These are phyloP conservation scores for Talaromyces ruber DNA, from an alignment of 495 filamentous ascomycete genomes.

Conservation along the genomic window DNA sequence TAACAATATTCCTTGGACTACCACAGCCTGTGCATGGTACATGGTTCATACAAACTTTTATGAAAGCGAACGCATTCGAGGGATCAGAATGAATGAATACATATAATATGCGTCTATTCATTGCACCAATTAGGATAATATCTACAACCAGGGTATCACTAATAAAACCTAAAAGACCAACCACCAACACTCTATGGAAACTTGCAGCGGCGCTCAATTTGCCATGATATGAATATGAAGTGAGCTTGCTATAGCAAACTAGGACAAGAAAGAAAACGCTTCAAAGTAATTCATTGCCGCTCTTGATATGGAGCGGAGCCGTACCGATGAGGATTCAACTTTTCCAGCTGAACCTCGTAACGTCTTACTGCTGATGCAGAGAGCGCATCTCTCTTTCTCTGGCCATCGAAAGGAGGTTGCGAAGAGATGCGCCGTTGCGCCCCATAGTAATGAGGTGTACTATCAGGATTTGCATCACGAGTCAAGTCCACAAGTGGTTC, in stretches of 20 bases:
- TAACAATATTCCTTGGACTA: neutral
- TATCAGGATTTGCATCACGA: neutral
- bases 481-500: neutral
- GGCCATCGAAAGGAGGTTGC: neutral
- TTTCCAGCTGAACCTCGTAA: constrained; percentile 5
- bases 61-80: neutral
- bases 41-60: neutral
- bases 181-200: neutral
- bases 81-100: neutral
- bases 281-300: neutral
- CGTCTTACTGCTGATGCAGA: constrained; percentile 3
- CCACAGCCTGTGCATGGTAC: neutral
- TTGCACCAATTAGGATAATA: neutral
- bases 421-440: neutral
- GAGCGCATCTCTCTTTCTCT: constrained; percentile 6
- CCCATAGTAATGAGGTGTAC: neutral
- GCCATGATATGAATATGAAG: neutral
- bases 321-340: neutral
- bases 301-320: neutral
- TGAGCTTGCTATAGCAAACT: neutral
- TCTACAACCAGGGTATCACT: neutral
- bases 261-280: neutral
- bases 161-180: neutral
- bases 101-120: neutral
- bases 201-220: neutral